These are phyloP conservation scores for Zanthoxylum bungeanum DNA, from an alignment of 345 rosid species.

Conservation along the genomic window DNA sequence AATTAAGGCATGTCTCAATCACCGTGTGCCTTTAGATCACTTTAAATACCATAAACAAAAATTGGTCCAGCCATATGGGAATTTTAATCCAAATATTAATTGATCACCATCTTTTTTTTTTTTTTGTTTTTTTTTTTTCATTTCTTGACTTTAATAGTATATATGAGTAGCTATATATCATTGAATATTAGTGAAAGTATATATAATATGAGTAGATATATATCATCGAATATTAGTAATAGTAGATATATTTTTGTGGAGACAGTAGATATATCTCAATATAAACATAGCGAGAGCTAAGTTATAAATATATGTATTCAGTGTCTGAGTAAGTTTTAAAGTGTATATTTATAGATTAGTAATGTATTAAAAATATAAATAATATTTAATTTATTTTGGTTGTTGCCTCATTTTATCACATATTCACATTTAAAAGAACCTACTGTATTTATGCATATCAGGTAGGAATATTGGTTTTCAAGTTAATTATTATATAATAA, in stretches of 20 bases:
- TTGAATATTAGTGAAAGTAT: too few relatives aligned
- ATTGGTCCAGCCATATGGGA: conserved; percentile 4
- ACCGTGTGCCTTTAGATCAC: background rate
- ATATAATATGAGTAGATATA: too few relatives aligned
- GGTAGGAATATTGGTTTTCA: background rate
- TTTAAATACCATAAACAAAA: background rate
- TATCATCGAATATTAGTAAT: too few relatives aligned
- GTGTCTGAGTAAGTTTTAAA: too few relatives aligned
- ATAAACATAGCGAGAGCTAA: too few relatives aligned
- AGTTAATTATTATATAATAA: background rate
- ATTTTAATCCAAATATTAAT: conserved; percentile 6
- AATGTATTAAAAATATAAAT: background rate
- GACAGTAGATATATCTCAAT: too few relatives aligned
- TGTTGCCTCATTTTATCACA: background rate
- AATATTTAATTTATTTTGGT: background rate
- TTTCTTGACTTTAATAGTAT: conserved; percentile 6
- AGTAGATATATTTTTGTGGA: too few relatives aligned
- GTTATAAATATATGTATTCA: too few relatives aligned
- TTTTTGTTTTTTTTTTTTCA: too few relatives aligned
- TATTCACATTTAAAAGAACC: background rate
- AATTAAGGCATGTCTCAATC: background rate
- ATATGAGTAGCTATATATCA: too few relatives aligned
- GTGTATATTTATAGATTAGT: too few relatives aligned
- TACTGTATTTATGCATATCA: background rate
- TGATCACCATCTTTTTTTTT: conserved; percentile 13